Base-by-base conservation (phyloP, 208 protist species). In the Blastocrithidia nonstop region DNA sequence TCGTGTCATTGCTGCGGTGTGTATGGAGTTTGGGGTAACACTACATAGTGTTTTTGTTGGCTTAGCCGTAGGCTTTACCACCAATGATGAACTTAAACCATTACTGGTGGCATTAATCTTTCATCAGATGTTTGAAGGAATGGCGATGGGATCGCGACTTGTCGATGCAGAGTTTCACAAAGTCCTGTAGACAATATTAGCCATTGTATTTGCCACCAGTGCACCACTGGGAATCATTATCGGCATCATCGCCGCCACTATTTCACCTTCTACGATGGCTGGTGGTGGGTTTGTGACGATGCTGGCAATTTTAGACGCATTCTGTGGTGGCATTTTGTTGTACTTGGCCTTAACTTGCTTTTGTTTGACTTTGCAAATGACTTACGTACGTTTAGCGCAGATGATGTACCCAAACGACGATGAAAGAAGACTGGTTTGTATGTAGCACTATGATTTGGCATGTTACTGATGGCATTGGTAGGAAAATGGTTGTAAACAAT, bases 41-140 rank as follows among this genome's bases (percentile, higher is more conserved):
- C 51, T 81, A 37, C 76, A 86, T 57, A 86, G 76, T 38, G 31
- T 86, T 17, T 86, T 86, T 42, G 57, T 86, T 5, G 76, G 76
- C 19, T 6, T 86, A 4, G 45, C 68, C 1, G 46, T 86, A 5
- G 76, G 71, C 9, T 54, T 80, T n/a, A 59, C 56, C 0, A 60
- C 36, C 2, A 62, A 81, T 42, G 25, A 19, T 13, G 64, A 76
- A 25, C 61, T 76, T 22, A 61, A 57, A 33, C 52, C 56, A 28
- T 55, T 86, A 16, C 37, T 78, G 25, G 45, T 81, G 15, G 76
- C 76, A 7, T 44, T 80, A 8, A 52, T 63, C 41, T 77, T 85
- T 40, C 75, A 85, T 36, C 75, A 85, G 50, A 44, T 78, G 21
- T 86, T 86, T 36, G 76, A 82, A 50, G 76, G 76, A 16, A 65